Percentiles rank a stretch among this genome's conserved stretches.
These are phyloP conservation scores for Laetiporus sulphureus DNA, from an alignment of 1,284 basidiomycete genomes.

Conservation along the genomic window DNA sequence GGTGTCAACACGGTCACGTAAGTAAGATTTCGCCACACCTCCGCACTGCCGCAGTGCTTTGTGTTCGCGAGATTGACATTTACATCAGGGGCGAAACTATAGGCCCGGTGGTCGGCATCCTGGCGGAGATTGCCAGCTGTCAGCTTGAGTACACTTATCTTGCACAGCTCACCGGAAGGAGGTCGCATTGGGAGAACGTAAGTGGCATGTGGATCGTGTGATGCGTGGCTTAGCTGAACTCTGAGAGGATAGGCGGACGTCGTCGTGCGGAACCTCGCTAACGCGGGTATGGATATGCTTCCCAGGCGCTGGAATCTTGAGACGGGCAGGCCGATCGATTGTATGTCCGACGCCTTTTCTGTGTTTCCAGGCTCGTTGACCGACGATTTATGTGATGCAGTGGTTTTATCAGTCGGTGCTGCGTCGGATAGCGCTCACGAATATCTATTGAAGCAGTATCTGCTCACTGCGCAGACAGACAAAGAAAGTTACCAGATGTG, in stretches of 20 bases:
- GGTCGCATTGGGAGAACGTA: conserved; percentile 44
- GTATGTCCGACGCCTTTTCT: conserved; percentile 29
- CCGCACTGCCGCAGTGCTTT: not conserved
- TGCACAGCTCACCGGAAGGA: conserved; percentile 51
- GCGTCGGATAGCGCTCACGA: conserved; percentile 69
- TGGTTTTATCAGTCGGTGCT: conserved; percentile 45
- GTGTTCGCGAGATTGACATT: not conserved
- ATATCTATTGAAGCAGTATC: conserved; percentile 68
- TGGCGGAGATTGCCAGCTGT: conserved; percentile 47
- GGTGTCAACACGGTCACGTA: conserved; percentile 38
- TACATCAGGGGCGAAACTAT: conserved; percentile 3
- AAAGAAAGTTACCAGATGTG: conserved; percentile 55
- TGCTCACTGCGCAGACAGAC: conserved; percentile 57
- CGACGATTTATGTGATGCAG: too few species aligned
- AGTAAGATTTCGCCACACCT: conserved; percentile 1
- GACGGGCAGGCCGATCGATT: conserved; percentile 31
- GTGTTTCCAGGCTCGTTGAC: too few species aligned
- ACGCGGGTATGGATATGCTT: conserved; percentile 44
- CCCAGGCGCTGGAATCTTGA: conserved; percentile 44
- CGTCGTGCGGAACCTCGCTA: conserved; percentile 22
- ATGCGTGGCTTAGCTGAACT: too few species aligned
- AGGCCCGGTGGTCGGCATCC: conserved; percentile 9
- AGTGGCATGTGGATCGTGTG: too few species aligned
- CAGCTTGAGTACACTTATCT: conserved; percentile 63
- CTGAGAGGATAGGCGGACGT: conserved; percentile 10